Evolutionary conservation across 1,139 yeast species (phyloP), one percentile per base, ranked within the genome.

Genomic region (Sugiyamaella novakii): DNA sequence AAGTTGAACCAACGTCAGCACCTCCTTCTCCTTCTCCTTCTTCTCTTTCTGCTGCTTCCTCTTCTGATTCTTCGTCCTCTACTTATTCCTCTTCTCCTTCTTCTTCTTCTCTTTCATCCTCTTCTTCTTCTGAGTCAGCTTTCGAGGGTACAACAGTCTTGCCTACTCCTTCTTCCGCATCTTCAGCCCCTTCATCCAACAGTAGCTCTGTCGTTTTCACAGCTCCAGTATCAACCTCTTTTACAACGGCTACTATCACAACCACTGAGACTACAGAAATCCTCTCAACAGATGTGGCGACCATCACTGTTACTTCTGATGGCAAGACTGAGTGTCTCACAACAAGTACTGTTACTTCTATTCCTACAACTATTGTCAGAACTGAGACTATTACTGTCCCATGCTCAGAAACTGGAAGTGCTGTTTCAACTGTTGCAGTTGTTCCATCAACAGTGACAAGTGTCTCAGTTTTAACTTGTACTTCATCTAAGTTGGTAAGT

Each of bases 381-480:
- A 36, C 40, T 15, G 29, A 22, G n/a, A 36, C 40, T 36, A 10
- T 36, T 19, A 21, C 28, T 10, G 28, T 36, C 15, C 40, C 40
- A 7, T 36, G 40, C n/a, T 21, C 40, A n/a, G 14, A 18, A 10
- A 36, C 29, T 21, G 28, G n/a, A 24, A 14, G 17, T 22, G 29
- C 10, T n/a, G 29, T 11, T 5, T n/a, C 40, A 22, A 19, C 40
- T 36, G 12, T 22, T 3, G 18, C 5, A 8, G 19, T 3, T 17
- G 11, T n/a, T 17, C 35, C 35, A 4, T 31, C 35, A 17, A 17
- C 15, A 31, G 11, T 17, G 11, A 15, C n/a, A 31, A 31, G 21
- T 31, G 21, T 6, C 5, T 15, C 21, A 2, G 35, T 31, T 3
- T 8, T 31, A 17, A 31, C 22, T 31, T 11, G 35, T 14, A 31